These are phyloP conservation scores for Phytophthora podocarpi DNA, from an alignment of 352 stramenopile species.

Conservation along the genomic window DNA sequence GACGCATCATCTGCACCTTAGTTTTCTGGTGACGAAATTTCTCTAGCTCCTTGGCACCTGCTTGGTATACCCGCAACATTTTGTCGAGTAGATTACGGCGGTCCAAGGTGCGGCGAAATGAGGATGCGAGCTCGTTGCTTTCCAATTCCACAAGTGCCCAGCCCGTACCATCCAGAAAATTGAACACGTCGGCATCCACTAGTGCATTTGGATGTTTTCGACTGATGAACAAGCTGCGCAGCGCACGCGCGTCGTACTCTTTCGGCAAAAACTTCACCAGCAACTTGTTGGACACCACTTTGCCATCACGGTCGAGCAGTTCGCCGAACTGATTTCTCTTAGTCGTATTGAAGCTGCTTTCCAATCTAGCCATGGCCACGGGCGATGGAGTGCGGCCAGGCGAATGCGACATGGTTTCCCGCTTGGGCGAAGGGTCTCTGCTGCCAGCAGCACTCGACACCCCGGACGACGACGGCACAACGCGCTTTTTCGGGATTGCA, in stretches of 20 bases:
- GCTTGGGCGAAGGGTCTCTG: slow-evolving; percentile 44
- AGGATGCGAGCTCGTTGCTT: slow-evolving; percentile 45
- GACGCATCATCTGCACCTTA: slow-evolving; percentile 52
- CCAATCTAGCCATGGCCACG: slow-evolving; percentile 12
- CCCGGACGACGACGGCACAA: slow-evolving; percentile 15
- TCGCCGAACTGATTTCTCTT: slow-evolving; percentile 44
- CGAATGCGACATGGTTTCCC: slow-evolving; percentile 24
- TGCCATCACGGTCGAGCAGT: slow-evolving; percentile 46
- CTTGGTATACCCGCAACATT: slow-evolving; percentile 61
- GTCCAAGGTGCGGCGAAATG: slow-evolving; percentile 66
- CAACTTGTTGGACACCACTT: slow-evolving; percentile 66
- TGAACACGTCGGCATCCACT: slow-evolving; percentile 65
- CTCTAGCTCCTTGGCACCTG: slow-evolving; percentile 61
- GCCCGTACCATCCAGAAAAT: slow-evolving; percentile 69
- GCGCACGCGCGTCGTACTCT: slow-evolving; percentile 44
- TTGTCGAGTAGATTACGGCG: slow-evolving; percentile 54
- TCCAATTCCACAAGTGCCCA: slow-evolving; percentile 81
- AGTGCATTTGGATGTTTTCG: slow-evolving; percentile 46
- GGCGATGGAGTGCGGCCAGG: slow-evolving; percentile 21
- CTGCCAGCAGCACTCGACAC: slow-evolving; percentile 31
- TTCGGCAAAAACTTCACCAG: slow-evolving; percentile 69
- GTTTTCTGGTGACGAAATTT: slow-evolving; percentile 54
- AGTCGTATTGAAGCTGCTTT: slow-evolving; percentile 22
- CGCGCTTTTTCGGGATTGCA: slow-evolving; percentile 77
- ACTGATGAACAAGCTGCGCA: slow-evolving; percentile 58